Base-by-base conservation (phyloP, 2,329 filamentous ascomycete genomes). In the Bisporella sp. region DNA sequence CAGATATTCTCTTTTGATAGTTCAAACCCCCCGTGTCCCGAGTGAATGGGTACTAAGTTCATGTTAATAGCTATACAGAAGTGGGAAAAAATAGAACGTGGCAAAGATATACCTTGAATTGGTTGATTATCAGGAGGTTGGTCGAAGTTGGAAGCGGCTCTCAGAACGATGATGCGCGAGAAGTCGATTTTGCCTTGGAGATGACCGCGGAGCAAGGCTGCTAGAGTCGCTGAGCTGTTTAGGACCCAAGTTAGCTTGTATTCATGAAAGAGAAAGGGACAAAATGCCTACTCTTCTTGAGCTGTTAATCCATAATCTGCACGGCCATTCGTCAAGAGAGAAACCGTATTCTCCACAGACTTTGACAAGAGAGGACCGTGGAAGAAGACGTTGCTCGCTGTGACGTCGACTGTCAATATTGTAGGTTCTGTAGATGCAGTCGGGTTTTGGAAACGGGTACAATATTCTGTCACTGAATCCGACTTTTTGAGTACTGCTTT, bases 351-450 rank as follows among this genome's bases (percentile, higher is more conserved):
- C 56, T 79, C 80, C 59, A 88, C 87, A 0, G 78, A 75, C 41
- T 78, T 73, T 7, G 76, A 72, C 2, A 88, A 73, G 29, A 79
- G 61, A 0, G 64, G 71, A 6, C 85, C 85, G 1, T 76, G 78
- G 66, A 77, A 88, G 68, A 86, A 89, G n/a, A 86, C 82, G 59
- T 89, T 84, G 46, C 78, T 82, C 1, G 85, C 87, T 0, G 79
- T 79, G 6, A 76, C 73, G 60, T 88, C 85, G 59, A 84, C 87
- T 54, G 75, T 76, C n/a, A 82, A 51, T 71, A 51, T 32, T 35
- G 44, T 11, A 21, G 48, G 45, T 21, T 43, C 9, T 45, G 46
- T 29, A 31, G 39, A 49, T n/a, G 46, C 30, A 5, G 47, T 35
- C 9, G 40, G 47, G 13, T 40, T 33, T 5, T 50, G 39, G 59